Evolutionary conservation across 257 asterid genomes (phyloP), one percentile per base, ranked within the genome.

Genomic region (Solanum paucissectum): DNA sequence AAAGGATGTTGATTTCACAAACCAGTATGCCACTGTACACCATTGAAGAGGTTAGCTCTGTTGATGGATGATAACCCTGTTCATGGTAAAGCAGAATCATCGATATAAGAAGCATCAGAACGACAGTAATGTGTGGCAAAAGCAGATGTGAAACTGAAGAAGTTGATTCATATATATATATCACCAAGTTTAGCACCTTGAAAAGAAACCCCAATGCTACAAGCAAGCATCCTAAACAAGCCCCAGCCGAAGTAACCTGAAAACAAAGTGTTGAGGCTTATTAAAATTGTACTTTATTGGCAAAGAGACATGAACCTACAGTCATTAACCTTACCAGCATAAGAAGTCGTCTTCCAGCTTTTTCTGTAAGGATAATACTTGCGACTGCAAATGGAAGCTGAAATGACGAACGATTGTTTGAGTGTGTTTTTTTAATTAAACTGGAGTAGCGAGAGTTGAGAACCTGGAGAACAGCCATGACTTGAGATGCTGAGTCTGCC

Each of bases 301-400:
- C 21, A 40, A 34, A 73, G 13, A 4, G 49, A 55, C 6, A 40
- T 36, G 37, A 11, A 33, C 6, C 11, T 11, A 33, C 7, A 13
- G 40, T 44, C 38, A 58, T 38, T 6, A 38, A 25, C 73, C 89
- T 33, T 46, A 90, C 92, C 90, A 90, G 86, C 86, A 90, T 68
- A 87, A 90, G 83, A 7, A 88, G 86, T 13, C 91, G 88, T 32
- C 92, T 89, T 2, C 92, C 92, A 34, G 85, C 85, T 87, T 86
- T 90, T 73, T 89, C 92, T 79, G 89, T 87, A 16, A 90, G 60
- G 29, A 89, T 84, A 52, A 90, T 86, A 76, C 91, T 86, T 16
- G 69, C 34, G 71, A 85, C 71, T 73, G 91, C 88, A 68, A 87
- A 84, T 8, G 92, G 92, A 87, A 90, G 83, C 92, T 90, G 91